These are phyloP conservation scores for Phyllosticta citribraziliensis DNA, from an alignment of 2,329 filamentous ascomycete species.

Conservation along the genomic window DNA sequence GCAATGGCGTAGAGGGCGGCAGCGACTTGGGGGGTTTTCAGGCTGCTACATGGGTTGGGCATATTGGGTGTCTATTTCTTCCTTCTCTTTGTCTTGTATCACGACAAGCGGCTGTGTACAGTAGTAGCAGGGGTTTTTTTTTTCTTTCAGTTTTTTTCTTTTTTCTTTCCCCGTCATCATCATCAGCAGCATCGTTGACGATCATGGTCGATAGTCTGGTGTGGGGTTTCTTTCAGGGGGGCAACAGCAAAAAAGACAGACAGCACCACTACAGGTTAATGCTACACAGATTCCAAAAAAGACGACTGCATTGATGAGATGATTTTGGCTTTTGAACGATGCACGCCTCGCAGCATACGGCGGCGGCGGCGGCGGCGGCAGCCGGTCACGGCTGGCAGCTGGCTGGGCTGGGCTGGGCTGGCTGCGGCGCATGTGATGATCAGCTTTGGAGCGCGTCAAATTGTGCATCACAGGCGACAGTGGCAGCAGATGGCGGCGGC, in stretches of 20 bases:
- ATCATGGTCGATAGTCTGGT: background rate
- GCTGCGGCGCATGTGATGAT: background rate
- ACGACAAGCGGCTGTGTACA: background rate
- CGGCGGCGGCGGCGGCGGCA: too few relatives aligned
- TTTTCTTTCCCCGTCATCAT: background rate
- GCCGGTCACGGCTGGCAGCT: too few relatives aligned
- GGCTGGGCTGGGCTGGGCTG: too few relatives aligned
- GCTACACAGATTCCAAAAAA: background rate
- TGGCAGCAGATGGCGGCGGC: too few relatives aligned
- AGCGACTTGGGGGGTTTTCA: background rate
- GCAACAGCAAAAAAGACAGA: background rate
- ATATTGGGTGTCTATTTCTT: background rate
- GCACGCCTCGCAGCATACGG: too few relatives aligned
- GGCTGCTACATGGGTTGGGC: background rate
- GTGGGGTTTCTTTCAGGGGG: background rate
- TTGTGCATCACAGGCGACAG: background rate
- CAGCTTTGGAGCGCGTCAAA: background rate
- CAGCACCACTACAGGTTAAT: background rate
- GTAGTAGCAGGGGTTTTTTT: background rate
- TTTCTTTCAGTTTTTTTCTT: too few relatives aligned
- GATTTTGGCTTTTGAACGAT: background rate
- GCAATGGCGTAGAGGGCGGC: conserved; percentile 9
- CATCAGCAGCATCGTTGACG: background rate
- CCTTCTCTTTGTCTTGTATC: background rate
- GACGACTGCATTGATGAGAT: background rate